These are phyloP conservation scores for Porpolomopsis calyptriformis DNA, from an alignment of 768 basidiomycete genomes.

Conservation along the genomic window DNA sequence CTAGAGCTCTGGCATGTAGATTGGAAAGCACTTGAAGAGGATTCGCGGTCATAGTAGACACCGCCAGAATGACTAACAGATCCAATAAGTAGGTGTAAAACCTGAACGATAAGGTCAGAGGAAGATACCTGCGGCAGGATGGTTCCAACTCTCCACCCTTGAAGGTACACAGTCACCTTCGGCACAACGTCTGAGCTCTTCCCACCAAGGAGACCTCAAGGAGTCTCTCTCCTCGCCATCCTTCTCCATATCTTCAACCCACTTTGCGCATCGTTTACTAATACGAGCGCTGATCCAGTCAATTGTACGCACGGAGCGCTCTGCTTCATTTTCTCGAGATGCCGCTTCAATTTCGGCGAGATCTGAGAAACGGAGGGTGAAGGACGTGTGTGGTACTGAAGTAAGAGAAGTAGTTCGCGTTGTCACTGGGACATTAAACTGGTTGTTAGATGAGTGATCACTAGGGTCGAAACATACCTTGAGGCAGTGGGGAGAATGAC, in stretches of 20 bases:
- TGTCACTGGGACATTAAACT: slow-evolving; percentile 41
- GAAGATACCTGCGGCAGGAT: slow-evolving; percentile 69
- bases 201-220: slow-evolving; percentile 73
- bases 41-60: slow-evolving; percentile 73
- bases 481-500: slow-evolving; percentile 74
- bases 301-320: slow-evolving; percentile 67
- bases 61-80: slow-evolving; percentile 63
- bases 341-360: slow-evolving; percentile 60
- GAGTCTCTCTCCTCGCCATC: slow-evolving; percentile 30
- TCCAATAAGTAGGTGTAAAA: slow-evolving; percentile 7
- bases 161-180: slow-evolving; percentile 71
- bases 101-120: slow-evolving; percentile 4
- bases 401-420: slow-evolving; percentile 66
- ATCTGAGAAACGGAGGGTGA: slow-evolving; percentile 71
- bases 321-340: slow-evolving; percentile 69
- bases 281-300: slow-evolving; percentile 81
- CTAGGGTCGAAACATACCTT: slow-evolving; percentile 38
- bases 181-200: slow-evolving; percentile 64
- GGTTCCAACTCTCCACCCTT: slow-evolving; percentile 74
- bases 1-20: slow-evolving; percentile 53
- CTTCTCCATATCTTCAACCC: slow-evolving; percentile 59
- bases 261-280: slow-evolving; percentile 46
- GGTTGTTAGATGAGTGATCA: slow-evolving; percentile 6
- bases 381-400: slow-evolving; percentile 61
- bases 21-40: slow-evolving; percentile 71